Evolutionary conservation across 2,329 filamentous ascomycete genomes (phyloP), one percentile per base, ranked within the genome.

Genomic region (Onygenales sp.): DNA sequence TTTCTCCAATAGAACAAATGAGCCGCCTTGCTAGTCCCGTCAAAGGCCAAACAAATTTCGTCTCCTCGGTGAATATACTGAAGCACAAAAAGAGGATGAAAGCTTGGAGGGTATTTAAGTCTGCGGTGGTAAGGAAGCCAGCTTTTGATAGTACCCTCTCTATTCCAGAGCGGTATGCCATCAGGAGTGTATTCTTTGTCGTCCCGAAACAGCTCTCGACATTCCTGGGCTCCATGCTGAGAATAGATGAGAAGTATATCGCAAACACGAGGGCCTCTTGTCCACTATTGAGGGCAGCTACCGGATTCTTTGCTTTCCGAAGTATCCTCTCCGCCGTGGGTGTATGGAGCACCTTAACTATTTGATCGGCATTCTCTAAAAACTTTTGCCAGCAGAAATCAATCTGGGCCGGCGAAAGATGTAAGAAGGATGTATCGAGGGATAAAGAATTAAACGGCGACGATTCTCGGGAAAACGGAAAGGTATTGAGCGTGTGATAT

Each of bases 121-220:
- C 79, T 52, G 79, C 74, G n/a, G 76, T 79, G 52, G 73, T 77
- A 2, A 84, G 63, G 56, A 84, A 81, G 54, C 79, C 77, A 8
- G 80, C 79, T 32, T 79, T 70, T 7, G 80, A 76, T 43, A 84
- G 69, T 2, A 77, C 77, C 58, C 82, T 79, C 60, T 83, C 79
- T 2, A 78, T 62, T 2, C 72, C 79, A 57, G 78, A 78, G n/a
- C 79, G 77, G 63, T 82, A 83, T 52, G 72, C 73, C 40, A 67
- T 65, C n/a, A 80, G 63, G 5, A 78, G 62, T 1, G 67, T 60
- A 5, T 63, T 51, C 54, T 78, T 59, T 39, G 55, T 43, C 45
- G 53, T 54, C 27, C 48, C 37, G 17, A 60, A 53, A 40, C 21
- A 46, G 70, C 62, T 50, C 69, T 73, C 44, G 10, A 65, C 64